Conservation (phyloP, 768 basidiomycete species). For the Lentinula sp. region DNA sequence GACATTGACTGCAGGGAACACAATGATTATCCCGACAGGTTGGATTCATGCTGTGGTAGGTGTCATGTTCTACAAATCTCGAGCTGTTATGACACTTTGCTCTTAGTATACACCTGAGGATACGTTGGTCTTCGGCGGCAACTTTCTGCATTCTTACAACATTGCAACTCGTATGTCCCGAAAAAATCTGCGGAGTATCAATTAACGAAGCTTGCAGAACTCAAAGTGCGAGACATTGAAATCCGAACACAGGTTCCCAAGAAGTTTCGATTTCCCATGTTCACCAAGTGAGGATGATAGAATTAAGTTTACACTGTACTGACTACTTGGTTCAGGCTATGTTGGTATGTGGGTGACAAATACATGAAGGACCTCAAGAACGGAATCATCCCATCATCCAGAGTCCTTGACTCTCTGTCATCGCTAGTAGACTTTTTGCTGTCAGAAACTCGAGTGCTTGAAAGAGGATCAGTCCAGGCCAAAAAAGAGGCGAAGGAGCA, state of each 20-base stretch:
- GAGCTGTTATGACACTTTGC: neutral
- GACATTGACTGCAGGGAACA: conserved; percentile 69
- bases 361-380: conserved; percentile 68
- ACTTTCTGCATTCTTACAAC: conserved; percentile 93
- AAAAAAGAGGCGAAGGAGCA: conserved; percentile 78
- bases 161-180: conserved; percentile 68
- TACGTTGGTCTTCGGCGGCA: conserved; percentile 94
- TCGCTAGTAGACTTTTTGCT: conserved; percentile 76
- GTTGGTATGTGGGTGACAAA: conserved; percentile 88
- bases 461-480: conserved; percentile 61
- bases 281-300: conserved; percentile 48
- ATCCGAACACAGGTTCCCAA: conserved; percentile 89
- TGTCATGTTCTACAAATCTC: conserved; percentile 4
- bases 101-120: conserved; percentile 83
- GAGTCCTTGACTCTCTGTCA: conserved; percentile 67
- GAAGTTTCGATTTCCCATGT: conserved; percentile 83
- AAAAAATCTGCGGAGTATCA: neutral
- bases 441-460: conserved; percentile 65
- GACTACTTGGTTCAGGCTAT: conserved; percentile 44
- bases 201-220: conserved; percentile 42
- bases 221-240: conserved; percentile 87
- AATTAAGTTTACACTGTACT: neutral
- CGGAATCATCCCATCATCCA: conserved; percentile 27
- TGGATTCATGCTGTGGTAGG: conserved; percentile 98
- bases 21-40: conserved; percentile 92